These are phyloP conservation scores for Plenodomus lindquistii DNA, from an alignment of 2,329 filamentous ascomycete genomes.

Conservation along the genomic window DNA sequence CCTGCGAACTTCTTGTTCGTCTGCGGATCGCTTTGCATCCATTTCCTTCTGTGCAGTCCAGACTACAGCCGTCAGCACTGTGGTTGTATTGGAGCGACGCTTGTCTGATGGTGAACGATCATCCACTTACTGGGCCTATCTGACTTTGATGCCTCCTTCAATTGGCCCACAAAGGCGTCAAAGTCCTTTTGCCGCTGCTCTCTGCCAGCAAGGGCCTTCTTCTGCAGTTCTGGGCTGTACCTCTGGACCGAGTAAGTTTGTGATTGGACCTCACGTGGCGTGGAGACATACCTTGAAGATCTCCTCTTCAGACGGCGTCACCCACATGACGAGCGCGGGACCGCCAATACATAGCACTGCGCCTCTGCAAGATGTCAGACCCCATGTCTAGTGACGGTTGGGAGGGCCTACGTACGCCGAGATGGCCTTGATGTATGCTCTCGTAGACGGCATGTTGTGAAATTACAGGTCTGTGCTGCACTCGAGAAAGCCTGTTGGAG, in stretches of 20 bases:
- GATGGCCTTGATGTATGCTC: slow-evolving; percentile 41
- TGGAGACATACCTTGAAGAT: slow-evolving; percentile 65
- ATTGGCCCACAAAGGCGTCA: slow-evolving; percentile 77
- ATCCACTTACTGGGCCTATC: slow-evolving; percentile 84
- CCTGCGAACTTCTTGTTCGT: slow-evolving; percentile 29
- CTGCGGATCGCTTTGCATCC: slow-evolving; percentile 33
- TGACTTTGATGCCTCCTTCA: slow-evolving; percentile 89
- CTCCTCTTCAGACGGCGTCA: slow-evolving; percentile 87
- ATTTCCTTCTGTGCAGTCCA: slow-evolving; percentile 42
- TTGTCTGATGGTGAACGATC: not conserved
- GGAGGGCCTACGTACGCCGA: slow-evolving; percentile 29
- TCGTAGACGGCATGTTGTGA: slow-evolving; percentile 30
- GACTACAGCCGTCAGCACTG: slow-evolving; percentile 30
- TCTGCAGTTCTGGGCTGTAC: slow-evolving; percentile 95
- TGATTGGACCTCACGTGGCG: slow-evolving; percentile 17
- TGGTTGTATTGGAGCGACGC: not conserved
- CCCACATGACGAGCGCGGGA: slow-evolving; percentile 78
- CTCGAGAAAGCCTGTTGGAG: not conserved
- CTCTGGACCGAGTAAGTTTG: slow-evolving; percentile 50
- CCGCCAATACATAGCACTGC: slow-evolving; percentile 76
- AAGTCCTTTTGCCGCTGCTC: slow-evolving; percentile 81
- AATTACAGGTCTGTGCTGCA: slow-evolving; percentile 4
- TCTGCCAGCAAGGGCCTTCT: slow-evolving; percentile 79
- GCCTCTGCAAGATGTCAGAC: slow-evolving; percentile 60
- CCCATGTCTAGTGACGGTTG: slow-evolving; percentile 5